Evolutionary conservation across 768 basidiomycete genomes (phyloP), one percentile per base, ranked within the genome.

Genomic region (Boletellus ananas): DNA sequence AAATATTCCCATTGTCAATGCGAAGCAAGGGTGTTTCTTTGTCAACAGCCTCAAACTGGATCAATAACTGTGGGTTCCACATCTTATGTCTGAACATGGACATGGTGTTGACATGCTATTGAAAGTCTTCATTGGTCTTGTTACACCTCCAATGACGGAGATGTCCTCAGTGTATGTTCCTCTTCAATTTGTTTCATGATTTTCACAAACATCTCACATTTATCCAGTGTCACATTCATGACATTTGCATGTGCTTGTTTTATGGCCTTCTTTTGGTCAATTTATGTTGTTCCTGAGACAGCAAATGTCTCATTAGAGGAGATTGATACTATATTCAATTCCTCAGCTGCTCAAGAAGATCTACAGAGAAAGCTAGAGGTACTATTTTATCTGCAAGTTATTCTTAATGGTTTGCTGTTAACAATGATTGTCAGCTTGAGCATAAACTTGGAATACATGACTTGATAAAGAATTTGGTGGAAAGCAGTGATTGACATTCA

Each of bases 21-120:
- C 75, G 90, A 54, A 85, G 87, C 57, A 84, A 84, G 61, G 92
- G 92, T 42, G 90, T 93, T 5, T 81, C 90, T 20, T 59, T 94
- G 18, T 83, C 88, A 17, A 92, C 90, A 2, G 85, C 88, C 3
- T 87, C 85, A n/a, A 89, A 88, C 56, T 92, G 90, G 90, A 58
- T 79, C 21, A 91, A 91, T 60, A 92, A 92, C 51, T 92, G 85
- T 84, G 43, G 2, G 76, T 66, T 13, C 47, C 18, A 33, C 35
- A 14, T 16, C 8, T 23, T 18, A 2, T 39, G 13, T 20, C 11
- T 14, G 29, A 16, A 48, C 23, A 25, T 17, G 10, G 8, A 12
- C 18, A 43, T 42, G 43, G 39, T 45, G 21, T 17, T 62, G 18
- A 63, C 29, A 11, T 21, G 9, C 9, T 44, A 20, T 34, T 43